Evolutionary conservation across 306 rosid genomes (phyloP).

Genomic region (Trifolium repens): DNA sequence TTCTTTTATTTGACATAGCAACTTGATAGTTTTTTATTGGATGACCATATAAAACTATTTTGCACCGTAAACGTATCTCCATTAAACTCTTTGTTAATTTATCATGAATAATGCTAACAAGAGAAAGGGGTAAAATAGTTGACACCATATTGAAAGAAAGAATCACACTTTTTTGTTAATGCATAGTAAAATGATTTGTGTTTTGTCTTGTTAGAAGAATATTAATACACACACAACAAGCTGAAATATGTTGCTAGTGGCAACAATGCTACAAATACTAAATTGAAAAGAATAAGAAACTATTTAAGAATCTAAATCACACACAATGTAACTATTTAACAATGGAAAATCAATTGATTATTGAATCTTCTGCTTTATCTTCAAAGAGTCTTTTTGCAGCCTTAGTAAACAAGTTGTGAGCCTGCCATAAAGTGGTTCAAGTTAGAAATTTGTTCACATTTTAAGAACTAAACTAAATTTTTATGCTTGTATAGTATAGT

Average conservation of each 20-base stretch:
- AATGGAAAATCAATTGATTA: slow-evolving; percentile 35
- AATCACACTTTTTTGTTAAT: slow-evolving; percentile 18
- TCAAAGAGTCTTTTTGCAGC: slow-evolving; percentile 72
- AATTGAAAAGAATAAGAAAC: not conserved
- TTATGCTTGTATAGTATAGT: no score
- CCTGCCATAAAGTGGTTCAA: slow-evolving; percentile 47
- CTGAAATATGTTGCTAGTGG: slow-evolving; percentile 43
- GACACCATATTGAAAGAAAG: not conserved
- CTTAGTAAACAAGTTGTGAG: slow-evolving; percentile 64
- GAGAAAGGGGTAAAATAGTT: not conserved
- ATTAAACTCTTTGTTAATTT: no score
- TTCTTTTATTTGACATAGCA: no score
- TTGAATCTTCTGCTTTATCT: slow-evolving; percentile 50
- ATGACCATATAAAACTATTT: no score
- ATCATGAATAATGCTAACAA: not conserved
- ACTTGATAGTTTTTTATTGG: no score
- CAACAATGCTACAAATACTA: slow-evolving; percentile 25
- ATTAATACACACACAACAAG: slow-evolving; percentile 35
- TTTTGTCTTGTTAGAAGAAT: slow-evolving; percentile 31
- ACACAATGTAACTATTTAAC: not conserved
- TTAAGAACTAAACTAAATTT: not conserved
- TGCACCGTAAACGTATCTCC: no score
- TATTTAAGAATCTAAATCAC: slow-evolving; percentile 6
- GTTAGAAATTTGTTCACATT: not conserved
- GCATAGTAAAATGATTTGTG: not conserved